Base-by-base conservation (phyloP, 2,329 filamentous ascomycete species). In the Zymoseptoria passerinii region DNA sequence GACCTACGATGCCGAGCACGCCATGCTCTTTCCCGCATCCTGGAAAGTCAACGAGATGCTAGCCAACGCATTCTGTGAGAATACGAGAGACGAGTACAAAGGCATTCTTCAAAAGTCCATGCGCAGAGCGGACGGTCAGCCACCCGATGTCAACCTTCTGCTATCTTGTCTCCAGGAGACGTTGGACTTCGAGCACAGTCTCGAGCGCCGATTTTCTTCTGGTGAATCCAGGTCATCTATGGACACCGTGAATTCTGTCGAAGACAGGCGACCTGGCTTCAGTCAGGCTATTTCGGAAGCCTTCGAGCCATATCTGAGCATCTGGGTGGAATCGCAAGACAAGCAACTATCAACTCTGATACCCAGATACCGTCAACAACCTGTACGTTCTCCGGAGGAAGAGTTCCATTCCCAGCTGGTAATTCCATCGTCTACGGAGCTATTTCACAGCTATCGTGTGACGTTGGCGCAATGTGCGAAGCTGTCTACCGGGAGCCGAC, bases 261-360 rank as follows among this genome's bases (percentile, higher is more conserved):
- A 83, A 8, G 89, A 92, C 60, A 86, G 86, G 65, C 78, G 85
- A 0, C 85, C 89, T 19, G 86, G 83, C 57, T 96, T 96, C 72
- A 88, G 89, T 57, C 90, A 95, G 57, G 87, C 90, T 3, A 96
- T 99, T 61, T 97, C 94, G 0, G 90, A 95, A 62, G 94, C 94
- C 0, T 99, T 99, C 69, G 94, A 97, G 74, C 94, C 94, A 1
- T 99, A 97, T 72, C 81, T 99, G 64, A 96, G 90, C 71, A 78
- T 99, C 3, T 99, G 94, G 94, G 91, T 99, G 1, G 92, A 97
- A 60, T 92, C 90, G 8, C 94, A 97, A 73, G 92, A 96, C 74
- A 92, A 86, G 67, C 87, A 95, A 67, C 79, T 97, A 58, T 87
- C 90, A 5, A 75, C 80, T 7, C 84, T 97, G 75, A 89, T 99